Evolutionary conservation across 2,329 filamentous ascomycete species (phyloP).

Genomic region (Hypoxylon sp.): DNA sequence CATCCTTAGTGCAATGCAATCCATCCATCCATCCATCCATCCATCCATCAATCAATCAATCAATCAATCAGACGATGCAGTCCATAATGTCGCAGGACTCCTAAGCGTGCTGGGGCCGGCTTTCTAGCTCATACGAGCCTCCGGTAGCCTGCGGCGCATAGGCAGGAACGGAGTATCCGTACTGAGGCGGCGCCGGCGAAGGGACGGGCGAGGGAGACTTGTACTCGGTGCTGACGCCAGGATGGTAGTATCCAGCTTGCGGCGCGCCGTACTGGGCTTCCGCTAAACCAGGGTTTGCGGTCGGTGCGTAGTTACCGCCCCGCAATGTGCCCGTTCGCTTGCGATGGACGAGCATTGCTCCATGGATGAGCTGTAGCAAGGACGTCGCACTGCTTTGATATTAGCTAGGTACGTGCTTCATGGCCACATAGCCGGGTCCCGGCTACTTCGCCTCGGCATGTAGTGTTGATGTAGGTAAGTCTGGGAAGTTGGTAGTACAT

Average conservation of each 20-base stretch:
- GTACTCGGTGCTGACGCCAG: constrained; percentile 42
- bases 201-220: constrained; percentile 35
- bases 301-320: constrained; percentile 43
- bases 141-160: constrained; percentile 14
- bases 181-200: constrained; percentile 13
- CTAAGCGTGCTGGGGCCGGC: constrained; percentile 13
- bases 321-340: constrained; percentile 46
- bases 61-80: constrained; percentile 10
- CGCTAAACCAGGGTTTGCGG: constrained; percentile 35
- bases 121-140: constrained; percentile 39
- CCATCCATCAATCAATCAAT: neutral
- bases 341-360: constrained; percentile 47
- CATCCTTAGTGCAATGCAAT: neutral
- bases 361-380: constrained; percentile 46
- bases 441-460: neutral
- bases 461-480: neutral
- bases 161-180: constrained; percentile 6
- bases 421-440: constrained; percentile 14
- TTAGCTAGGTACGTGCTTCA: neutral
- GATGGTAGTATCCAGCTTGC: constrained; percentile 28
- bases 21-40: neutral
- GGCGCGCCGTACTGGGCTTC: constrained; percentile 23
- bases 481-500: constrained; percentile 30
- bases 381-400: constrained; percentile 40
- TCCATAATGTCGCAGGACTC: constrained; percentile 1